Conservation (phyloP, 139 green algal genomes). For the Chlorella sorokiniana region DNA sequence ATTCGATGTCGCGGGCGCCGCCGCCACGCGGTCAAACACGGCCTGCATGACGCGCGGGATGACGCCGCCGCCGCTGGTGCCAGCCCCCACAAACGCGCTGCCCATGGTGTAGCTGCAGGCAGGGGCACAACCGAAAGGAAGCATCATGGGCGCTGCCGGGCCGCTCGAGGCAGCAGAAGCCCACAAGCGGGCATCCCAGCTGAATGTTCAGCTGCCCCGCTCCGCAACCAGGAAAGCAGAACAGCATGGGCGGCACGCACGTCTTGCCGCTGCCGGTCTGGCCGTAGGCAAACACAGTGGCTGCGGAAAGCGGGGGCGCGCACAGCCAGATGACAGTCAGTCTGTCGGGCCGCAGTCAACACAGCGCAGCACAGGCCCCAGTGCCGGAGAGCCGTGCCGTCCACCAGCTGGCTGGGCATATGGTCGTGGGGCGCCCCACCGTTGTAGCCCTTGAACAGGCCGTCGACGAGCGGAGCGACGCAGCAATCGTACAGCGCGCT, state of each 20-base stretch:
- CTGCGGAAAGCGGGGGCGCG: background rate
- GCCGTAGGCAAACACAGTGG: slow-evolving; percentile 60
- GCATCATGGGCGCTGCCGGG: background rate
- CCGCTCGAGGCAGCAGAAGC: background rate
- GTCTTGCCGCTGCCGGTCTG: slow-evolving; percentile 84
- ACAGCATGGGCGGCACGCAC: slow-evolving; percentile 24
- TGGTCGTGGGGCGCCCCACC: slow-evolving; percentile 56
- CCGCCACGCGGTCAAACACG: slow-evolving; percentile 75
- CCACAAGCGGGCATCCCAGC: background rate
- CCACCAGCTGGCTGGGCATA: background rate
- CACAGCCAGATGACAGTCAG: background rate
- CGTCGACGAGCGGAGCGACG: slow-evolving; percentile 82
- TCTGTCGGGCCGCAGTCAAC: background rate
- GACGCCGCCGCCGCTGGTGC: slow-evolving; percentile 59
- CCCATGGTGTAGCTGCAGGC: slow-evolving; percentile 82
- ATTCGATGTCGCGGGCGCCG: slow-evolving; percentile 46
- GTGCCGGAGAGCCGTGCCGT: background rate
- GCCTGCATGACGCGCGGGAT: slow-evolving; percentile 82
- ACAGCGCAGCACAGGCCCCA: background rate
- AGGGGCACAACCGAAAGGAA: background rate
- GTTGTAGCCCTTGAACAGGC: slow-evolving; percentile 92
- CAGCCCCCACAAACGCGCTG: slow-evolving; percentile 61
- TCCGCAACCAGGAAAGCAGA: background rate
- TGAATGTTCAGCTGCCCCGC: background rate
- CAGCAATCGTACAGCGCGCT: slow-evolving; percentile 71